These are phyloP conservation scores for Pinus tabuliformis DNA, from an alignment of 75 land plant genomes.

Conservation along the genomic window DNA sequence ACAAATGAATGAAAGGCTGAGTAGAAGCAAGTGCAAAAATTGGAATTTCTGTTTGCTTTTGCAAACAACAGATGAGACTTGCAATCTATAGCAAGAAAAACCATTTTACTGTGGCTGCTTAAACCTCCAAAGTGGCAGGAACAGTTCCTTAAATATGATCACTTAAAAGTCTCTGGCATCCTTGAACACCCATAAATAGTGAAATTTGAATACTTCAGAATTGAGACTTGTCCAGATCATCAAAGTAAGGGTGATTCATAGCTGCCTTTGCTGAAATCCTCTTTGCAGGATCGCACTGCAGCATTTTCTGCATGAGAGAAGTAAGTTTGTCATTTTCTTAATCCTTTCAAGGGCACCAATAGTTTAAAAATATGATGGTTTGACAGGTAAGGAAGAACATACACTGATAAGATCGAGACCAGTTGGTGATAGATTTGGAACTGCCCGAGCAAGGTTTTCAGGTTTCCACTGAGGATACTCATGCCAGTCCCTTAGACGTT, in stretches of 20 bases:
- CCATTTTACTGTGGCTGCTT: background rate
- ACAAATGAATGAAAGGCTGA: background rate
- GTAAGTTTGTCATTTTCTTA: background rate
- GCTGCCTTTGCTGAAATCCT: conserved; percentile 80
- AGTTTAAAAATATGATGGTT: background rate
- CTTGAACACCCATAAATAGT: background rate
- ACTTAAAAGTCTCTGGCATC: background rate
- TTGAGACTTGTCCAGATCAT: conserved; percentile 69
- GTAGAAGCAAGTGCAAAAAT: too few relatives aligned
- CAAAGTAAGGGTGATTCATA: conserved; percentile 71
- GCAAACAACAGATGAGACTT: background rate
- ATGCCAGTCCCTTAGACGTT: conserved; percentile 89
- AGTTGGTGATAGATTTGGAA: conserved; percentile 62
- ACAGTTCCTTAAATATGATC: background rate
- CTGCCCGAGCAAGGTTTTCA: conserved; percentile 61
- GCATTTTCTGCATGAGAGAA: conserved; percentile 52
- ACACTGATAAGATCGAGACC: conserved; percentile 65
- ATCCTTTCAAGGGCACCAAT: background rate
- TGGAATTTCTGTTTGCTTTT: conserved; percentile 2
- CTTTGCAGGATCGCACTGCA: conserved; percentile 61
- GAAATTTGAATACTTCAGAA: conserved; percentile 28
- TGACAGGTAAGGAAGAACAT: conserved; percentile 14
- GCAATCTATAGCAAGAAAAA: background rate
- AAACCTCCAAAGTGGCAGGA: background rate
- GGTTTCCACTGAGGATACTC: conserved; percentile 93